These are phyloP conservation scores for Gossypium longicalyx DNA, from an alignment of 345 rosid genomes.

Conservation along the genomic window DNA sequence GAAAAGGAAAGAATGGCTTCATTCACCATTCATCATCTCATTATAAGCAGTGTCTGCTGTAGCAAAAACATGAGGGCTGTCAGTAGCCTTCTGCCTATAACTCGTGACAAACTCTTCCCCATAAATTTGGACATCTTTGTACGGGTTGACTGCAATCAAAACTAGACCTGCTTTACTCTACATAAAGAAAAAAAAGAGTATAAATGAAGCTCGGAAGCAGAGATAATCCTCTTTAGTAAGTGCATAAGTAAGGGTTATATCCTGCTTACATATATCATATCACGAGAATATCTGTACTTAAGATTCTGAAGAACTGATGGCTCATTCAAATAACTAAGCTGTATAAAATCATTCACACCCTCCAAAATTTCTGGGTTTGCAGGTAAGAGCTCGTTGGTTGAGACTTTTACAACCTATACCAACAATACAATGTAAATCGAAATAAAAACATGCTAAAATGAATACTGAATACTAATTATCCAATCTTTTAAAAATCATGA, in stretches of 20 bases:
- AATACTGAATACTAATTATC: slow-evolving; percentile 15
- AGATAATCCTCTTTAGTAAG: slow-evolving; percentile 5
- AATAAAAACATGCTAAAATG: slow-evolving; percentile 20
- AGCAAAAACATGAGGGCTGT: slow-evolving; percentile 81
- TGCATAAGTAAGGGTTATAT: slow-evolving; percentile 13
- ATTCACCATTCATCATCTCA: slow-evolving; percentile 92
- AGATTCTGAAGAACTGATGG: slow-evolving; percentile 90
- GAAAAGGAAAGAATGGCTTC: slow-evolving; percentile 13
- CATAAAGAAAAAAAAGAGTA: slow-evolving; percentile 16
- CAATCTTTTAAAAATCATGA: slow-evolving; percentile 5
- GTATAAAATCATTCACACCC: slow-evolving; percentile 84
- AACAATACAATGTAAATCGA: slow-evolving; percentile 19
- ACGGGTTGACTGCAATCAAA: slow-evolving; percentile 85
- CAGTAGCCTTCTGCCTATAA: slow-evolving; percentile 55
- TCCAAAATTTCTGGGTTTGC: slow-evolving; percentile 89
- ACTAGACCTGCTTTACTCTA: slow-evolving; percentile 96
- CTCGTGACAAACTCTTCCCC: slow-evolving; percentile 53
- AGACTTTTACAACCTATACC: slow-evolving; percentile 67
- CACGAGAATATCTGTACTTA: slow-evolving; percentile 66
- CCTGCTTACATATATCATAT: slow-evolving; percentile 78
- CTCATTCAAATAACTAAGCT: slow-evolving; percentile 92
- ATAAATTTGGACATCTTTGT: slow-evolving; percentile 59
- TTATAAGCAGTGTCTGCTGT: slow-evolving; percentile 73
- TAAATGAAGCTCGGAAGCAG: slow-evolving; percentile 2
- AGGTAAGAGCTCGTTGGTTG: slow-evolving; percentile 72